A percentile compares a stretch with the other conserved stretches of the same genome.
These are phyloP conservation scores for Flueggea neowawraea DNA, from an alignment of 441 rosid species.

Conservation along the genomic window DNA sequence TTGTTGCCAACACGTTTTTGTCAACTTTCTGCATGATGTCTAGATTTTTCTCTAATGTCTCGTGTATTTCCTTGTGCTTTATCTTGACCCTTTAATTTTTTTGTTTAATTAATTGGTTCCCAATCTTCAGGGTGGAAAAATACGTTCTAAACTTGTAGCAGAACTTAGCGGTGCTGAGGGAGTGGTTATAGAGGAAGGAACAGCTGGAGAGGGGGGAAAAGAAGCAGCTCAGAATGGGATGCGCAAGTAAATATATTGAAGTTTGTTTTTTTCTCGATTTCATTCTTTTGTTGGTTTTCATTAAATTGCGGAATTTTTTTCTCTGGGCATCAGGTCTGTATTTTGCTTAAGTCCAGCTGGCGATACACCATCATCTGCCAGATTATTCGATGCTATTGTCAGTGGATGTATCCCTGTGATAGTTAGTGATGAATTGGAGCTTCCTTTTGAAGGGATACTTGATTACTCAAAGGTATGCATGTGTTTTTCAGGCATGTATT, in stretches of 20 bases:
- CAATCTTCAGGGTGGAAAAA: conserved; percentile 80
- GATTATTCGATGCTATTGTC: conserved; percentile 91
- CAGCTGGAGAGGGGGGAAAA: conserved; percentile 84
- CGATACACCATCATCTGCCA: conserved; percentile 98
- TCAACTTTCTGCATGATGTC: too few relatives aligned
- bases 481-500: conserved; percentile 7
- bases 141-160: conserved; percentile 77
- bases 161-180: conserved; percentile 56
- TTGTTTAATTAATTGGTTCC: conserved; percentile 16
- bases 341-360: conserved; percentile 97
- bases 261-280: conserved; percentile 8
- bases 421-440: conserved; percentile 85
- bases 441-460: conserved; percentile 94
- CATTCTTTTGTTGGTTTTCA: not conserved
- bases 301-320: conserved; percentile 19
- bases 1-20: too few relatives aligned
- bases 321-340: conserved; percentile 47
- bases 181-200: conserved; percentile 73
- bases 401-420: conserved; percentile 94
- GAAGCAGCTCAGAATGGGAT: conserved; percentile 80
- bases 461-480: conserved; percentile 67
- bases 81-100: not conserved
- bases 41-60: not conserved
- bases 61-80: not conserved
- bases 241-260: conserved; percentile 55